A percentile compares a stretch with the other conserved stretches of the same genome.
These are phyloP conservation scores for Globisporangium canariense DNA, from an alignment of 352 stramenopile species.

Conservation along the genomic window DNA sequence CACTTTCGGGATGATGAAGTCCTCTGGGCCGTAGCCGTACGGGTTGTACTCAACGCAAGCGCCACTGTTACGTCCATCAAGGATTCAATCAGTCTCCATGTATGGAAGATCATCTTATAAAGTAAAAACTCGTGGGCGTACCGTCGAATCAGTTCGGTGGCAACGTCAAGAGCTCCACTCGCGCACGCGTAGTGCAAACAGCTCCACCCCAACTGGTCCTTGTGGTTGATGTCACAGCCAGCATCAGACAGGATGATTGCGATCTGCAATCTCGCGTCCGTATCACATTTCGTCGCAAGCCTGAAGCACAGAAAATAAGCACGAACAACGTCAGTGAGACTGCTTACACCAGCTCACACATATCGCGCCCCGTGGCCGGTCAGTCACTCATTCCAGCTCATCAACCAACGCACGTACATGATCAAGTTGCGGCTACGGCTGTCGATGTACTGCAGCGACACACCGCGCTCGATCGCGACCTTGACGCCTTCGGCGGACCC, in stretches of 20 bases:
- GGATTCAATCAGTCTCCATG: neutral
- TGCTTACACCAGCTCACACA: neutral
- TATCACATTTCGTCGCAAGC: conserved; percentile 79
- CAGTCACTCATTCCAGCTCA: neutral
- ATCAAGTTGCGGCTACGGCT: conserved; percentile 75
- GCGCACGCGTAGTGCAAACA: conserved; percentile 86
- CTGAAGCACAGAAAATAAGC: conserved; percentile 18
- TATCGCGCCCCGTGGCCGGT: neutral
- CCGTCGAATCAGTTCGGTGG: conserved; percentile 70
- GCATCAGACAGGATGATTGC: conserved; percentile 83
- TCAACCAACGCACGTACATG: conserved; percentile 55
- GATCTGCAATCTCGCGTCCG: conserved; percentile 72
- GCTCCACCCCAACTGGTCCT: conserved; percentile 79
- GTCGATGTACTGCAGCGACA: conserved; percentile 75
- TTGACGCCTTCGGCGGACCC: conserved; percentile 81
- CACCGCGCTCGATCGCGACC: conserved; percentile 80
- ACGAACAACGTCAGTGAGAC: neutral
- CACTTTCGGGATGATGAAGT: conserved; percentile 84
- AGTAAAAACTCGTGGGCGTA: conserved; percentile 2
- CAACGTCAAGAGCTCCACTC: conserved; percentile 66
- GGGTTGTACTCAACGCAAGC: conserved; percentile 75
- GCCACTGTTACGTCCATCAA: conserved; percentile 28
- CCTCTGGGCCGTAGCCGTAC: conserved; percentile 82
- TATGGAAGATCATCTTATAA: neutral
- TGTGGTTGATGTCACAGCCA: conserved; percentile 84